phyloP scores from a whole-genome alignment of 257 asterid genomes.

The Solanum pimpinellifolium region DNA sequence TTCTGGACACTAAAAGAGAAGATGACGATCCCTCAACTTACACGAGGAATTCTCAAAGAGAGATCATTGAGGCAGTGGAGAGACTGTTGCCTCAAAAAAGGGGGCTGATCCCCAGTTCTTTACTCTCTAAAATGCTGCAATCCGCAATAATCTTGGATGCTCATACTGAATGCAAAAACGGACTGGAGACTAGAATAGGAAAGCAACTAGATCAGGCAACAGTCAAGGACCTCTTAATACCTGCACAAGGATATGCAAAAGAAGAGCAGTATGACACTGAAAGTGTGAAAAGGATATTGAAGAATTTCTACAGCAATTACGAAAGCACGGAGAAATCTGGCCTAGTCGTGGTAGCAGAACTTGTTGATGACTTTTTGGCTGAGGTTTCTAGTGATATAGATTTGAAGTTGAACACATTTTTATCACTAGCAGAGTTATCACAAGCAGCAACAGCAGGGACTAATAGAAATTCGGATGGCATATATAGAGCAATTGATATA shows the following conservation, averaged over 20 bases:
- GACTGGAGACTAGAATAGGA: slow-evolving; percentile 58
- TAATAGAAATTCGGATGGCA: slow-evolving; percentile 25
- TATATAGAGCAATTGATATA: slow-evolving; percentile 54
- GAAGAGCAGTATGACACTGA: slow-evolving; percentile 49
- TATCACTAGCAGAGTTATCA: slow-evolving; percentile 30
- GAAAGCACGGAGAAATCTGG: slow-evolving; percentile 7
- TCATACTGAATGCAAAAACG: slow-evolving; percentile 28
- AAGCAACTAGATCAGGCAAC: slow-evolving; percentile 45
- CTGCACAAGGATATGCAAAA: slow-evolving; percentile 42
- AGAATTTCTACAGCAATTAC: slow-evolving; percentile 40
- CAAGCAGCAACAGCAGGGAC: slow-evolving; percentile 33
- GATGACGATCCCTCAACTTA: slow-evolving; percentile 14
- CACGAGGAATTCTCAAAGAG: slow-evolving; percentile 25
- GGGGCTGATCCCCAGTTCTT: slow-evolving; percentile 28
- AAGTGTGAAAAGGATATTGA: slow-evolving; percentile 54
- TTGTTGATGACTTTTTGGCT: slow-evolving; percentile 44
- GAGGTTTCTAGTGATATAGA: slow-evolving; percentile 60
- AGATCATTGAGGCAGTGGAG: slow-evolving; percentile 47
- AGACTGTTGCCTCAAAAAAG: slow-evolving; percentile 29
- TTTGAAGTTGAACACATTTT: slow-evolving; percentile 30
- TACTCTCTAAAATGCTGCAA: slow-evolving; percentile 43
- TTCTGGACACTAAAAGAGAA: slow-evolving; percentile 9
- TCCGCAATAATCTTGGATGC: slow-evolving; percentile 40
- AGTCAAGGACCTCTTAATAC: slow-evolving; percentile 42
- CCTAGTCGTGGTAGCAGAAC: slow-evolving; percentile 30